These are phyloP conservation scores for Trichoderma koningii DNA, from an alignment of 2,329 filamentous ascomycete species.

Conservation along the genomic window DNA sequence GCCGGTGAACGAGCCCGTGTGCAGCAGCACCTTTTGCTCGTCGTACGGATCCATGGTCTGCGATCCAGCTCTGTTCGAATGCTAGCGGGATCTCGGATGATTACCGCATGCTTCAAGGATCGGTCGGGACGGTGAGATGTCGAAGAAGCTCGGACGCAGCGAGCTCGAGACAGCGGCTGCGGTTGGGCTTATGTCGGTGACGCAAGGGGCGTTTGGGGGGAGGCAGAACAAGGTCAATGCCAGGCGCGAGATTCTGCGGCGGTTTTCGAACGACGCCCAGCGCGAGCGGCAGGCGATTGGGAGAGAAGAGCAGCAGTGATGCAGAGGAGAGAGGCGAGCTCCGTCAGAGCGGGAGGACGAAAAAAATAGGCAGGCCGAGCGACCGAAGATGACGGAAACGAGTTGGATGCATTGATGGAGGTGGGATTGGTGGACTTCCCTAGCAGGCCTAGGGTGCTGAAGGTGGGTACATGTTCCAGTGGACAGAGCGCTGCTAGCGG, in stretches of 20 bases:
- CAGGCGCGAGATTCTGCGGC: neutral
- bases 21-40: slow-evolving; percentile 52
- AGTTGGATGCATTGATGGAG: neutral
- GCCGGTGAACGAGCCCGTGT: slow-evolving; percentile 64
- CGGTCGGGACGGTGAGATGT: slow-evolving; percentile 20
- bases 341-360: no score
- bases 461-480: slow-evolving; percentile 7
- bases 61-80: slow-evolving; percentile 23
- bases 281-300: neutral
- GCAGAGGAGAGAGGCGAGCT: neutral
- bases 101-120: slow-evolving; percentile 30
- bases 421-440: no score
- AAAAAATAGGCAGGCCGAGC: slow-evolving; percentile 23
- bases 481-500: neutral
- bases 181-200: slow-evolving; percentile 23
- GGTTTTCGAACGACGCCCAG: neutral
- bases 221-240: neutral
- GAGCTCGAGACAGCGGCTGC: slow-evolving; percentile 9
- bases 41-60: slow-evolving; percentile 38
- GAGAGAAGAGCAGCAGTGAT: slow-evolving; percentile 1
- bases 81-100: neutral
- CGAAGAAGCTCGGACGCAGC: slow-evolving; percentile 2
- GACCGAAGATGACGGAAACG: slow-evolving; percentile 24
- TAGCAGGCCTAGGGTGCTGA: neutral
- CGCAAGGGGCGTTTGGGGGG: slow-evolving; percentile 11